phyloP scores from a whole-genome alignment of 2,329 filamentous ascomycete species.

The Aureobasidium sp. region DNA sequence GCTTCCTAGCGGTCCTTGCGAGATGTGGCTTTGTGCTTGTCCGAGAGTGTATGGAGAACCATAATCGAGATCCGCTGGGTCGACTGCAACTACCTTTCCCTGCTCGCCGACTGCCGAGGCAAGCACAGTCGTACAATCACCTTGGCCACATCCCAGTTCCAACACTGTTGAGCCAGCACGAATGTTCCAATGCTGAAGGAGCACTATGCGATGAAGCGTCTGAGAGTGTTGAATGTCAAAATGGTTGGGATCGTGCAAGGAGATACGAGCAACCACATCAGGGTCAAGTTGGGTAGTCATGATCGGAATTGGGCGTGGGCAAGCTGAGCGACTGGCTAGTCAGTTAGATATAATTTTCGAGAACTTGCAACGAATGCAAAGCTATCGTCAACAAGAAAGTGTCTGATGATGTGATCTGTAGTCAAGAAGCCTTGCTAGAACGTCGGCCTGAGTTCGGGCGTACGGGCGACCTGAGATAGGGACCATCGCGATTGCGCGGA shows the following conservation, averaged over 20 bases:
- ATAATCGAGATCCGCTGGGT: constrained; percentile 47
- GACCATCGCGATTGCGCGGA: background rate
- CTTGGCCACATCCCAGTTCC: constrained; percentile 56
- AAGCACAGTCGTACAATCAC: constrained; percentile 49
- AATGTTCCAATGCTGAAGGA: background rate
- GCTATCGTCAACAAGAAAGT: too few relatives aligned
- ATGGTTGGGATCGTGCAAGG: background rate
- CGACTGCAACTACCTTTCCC: constrained; percentile 46
- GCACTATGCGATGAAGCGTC: background rate
- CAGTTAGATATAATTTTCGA: too few relatives aligned
- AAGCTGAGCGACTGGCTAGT: too few relatives aligned
- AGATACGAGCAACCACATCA: background rate
- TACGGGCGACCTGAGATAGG: too few relatives aligned
- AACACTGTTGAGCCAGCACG: constrained; percentile 26
- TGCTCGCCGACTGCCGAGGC: constrained; percentile 41
- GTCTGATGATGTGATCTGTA: too few relatives aligned
- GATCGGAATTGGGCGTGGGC: background rate
- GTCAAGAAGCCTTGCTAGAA: too few relatives aligned
- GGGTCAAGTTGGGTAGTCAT: background rate
- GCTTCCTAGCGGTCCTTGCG: constrained; percentile 32
- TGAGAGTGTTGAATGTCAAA: background rate
- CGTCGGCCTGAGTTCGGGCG: too few relatives aligned
- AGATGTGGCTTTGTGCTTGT: constrained; percentile 44
- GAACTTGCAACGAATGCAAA: too few relatives aligned
- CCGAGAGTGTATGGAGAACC: constrained; percentile 44